Percentiles rank a stretch among this genome's conserved stretches.
These are phyloP conservation scores for Mortierella sp. DNA, from an alignment of 371 early-diverging fungal species.

Conservation along the genomic window DNA sequence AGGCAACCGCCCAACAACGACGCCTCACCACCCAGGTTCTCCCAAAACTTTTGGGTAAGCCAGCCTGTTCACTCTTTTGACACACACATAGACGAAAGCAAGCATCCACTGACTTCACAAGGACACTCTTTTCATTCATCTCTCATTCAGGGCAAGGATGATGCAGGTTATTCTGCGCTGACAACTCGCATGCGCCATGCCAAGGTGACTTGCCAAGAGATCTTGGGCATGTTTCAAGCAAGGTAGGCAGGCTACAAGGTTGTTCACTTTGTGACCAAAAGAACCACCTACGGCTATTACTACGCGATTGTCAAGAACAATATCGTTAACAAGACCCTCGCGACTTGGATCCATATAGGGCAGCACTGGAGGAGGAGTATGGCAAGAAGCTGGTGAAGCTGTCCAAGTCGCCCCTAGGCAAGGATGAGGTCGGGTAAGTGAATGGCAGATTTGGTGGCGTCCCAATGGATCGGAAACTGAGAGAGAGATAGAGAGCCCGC, in stretches of 20 bases:
- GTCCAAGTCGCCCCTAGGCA: constrained; percentile 80
- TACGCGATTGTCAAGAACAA: not conserved
- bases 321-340: not conserved
- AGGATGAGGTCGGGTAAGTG: constrained; percentile 89
- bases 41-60: constrained; percentile 54
- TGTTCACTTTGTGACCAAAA: constrained; percentile 52
- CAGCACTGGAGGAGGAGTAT: constrained; percentile 89
- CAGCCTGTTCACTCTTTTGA: not conserved
- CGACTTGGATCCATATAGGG: constrained; percentile 63
- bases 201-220: constrained; percentile 88
- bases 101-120: not conserved
- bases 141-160: constrained; percentile 79
- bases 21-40: constrained; percentile 26
- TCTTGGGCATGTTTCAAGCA: constrained; percentile 68
- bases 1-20: constrained; percentile 18
- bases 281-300: not conserved
- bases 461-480: not conserved
- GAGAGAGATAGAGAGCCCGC: not conserved
- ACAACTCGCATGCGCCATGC: constrained; percentile 86
- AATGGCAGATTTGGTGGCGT: not conserved
- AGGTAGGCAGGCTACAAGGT: constrained; percentile 57
- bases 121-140: not conserved
- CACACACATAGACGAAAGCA: not conserved
- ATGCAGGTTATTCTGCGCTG: constrained; percentile 88
- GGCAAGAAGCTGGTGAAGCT: constrained; percentile 86